Conservation (phyloP, 1,284 basidiomycete genomes). For the Rhodotorula sp. region DNA sequence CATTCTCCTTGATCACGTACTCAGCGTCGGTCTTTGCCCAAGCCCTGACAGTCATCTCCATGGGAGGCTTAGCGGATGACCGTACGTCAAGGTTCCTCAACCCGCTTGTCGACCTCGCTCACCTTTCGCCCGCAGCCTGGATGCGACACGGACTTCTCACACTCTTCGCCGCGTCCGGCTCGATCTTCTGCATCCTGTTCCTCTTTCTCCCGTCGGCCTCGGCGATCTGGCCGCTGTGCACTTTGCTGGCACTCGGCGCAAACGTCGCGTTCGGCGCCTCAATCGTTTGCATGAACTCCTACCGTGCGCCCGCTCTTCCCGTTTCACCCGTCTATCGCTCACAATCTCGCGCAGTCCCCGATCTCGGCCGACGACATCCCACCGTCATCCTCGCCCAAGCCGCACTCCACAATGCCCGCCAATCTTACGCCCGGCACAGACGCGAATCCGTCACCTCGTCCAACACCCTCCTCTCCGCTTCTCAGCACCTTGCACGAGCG, state of each 20-base stretch:
- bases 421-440: not conserved
- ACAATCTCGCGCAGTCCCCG: conserved; percentile 56
- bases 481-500: not conserved
- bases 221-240: conserved; percentile 62
- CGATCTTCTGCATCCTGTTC: conserved; percentile 65
- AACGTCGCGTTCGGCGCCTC: conserved; percentile 80
- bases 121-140: conserved; percentile 55
- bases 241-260: conserved; percentile 65
- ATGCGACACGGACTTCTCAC: conserved; percentile 75
- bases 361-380: conserved; percentile 49
- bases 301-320: conserved; percentile 47
- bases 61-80: conserved; percentile 81
- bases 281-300: conserved; percentile 83
- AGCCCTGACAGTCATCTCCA: conserved; percentile 82
- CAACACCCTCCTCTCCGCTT: not conserved
- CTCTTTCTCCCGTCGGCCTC: conserved; percentile 68
- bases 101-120: not conserved
- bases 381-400: not conserved
- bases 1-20: conserved; percentile 51
- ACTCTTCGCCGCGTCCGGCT: conserved; percentile 68
- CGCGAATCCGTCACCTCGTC: not conserved
- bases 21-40: conserved; percentile 80
- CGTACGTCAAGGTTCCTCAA: conserved; percentile 52
- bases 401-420: conserved; percentile 5
- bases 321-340: not conserved